Evolutionary conservation across 345 rosid species (phyloP), one percentile per base, ranked within the genome.

Genomic region (Hypericum androsaemum): DNA sequence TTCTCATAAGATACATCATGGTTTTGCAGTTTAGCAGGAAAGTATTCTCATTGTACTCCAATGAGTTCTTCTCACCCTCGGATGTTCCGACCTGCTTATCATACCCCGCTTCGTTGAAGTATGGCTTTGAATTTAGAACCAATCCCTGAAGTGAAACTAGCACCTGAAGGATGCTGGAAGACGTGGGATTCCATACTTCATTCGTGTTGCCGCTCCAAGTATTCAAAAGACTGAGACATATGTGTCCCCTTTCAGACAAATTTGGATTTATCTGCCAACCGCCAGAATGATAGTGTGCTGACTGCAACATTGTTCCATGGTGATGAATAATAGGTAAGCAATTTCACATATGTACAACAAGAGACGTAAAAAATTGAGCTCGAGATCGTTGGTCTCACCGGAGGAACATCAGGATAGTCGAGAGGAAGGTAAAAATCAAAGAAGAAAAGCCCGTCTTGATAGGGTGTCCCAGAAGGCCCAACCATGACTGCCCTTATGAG

Each of bases 41-140:
- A 3, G 96, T 74, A 47, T 88, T 94, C 69, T 88, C 99, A 57
- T 94, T 88, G 65, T 94, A 94, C 12, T 87, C 79, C 57, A 88
- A 47, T 0, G 97, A 88, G 66, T 86, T 94, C 68, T 82, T 94
- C 77, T 94, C 99, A 59, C 99, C 99, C 68, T 94, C 99, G 6
- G 88, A 92, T 36, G 97, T 83, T 57, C 97, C 96, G 3, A 83
- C 60, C 65, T 88, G 97, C 65, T 82, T 88, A 66, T 88, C 97
- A 49, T 88, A 94, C 54, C 97, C 97, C 14, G 99, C 96, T 78
- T 94, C 99, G 59, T 94, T 94, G 71, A 94, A 94, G 74, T 94
- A 94, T 37, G 99, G 99, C 64, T 69, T 88, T 11, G 95, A 71
- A 71, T 94, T 94, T 56, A 94, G 78, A 63, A 94, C 99, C 61